Base-by-base conservation (phyloP, 2,329 filamentous ascomycete genomes). In the Neofusicoccum ribis region DNA sequence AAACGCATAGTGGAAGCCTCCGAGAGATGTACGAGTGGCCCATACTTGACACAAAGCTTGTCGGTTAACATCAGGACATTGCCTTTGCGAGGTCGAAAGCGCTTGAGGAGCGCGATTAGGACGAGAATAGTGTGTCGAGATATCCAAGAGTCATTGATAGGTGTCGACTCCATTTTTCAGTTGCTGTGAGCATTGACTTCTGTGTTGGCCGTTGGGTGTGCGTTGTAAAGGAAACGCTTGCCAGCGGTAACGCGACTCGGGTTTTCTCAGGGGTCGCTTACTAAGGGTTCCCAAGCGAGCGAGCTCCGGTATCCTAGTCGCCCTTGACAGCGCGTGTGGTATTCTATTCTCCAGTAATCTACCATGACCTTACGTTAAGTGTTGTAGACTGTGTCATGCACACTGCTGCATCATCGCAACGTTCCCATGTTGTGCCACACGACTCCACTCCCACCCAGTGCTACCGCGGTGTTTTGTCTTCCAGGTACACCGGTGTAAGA, bases 1-100 rank as follows among this genome's bases (percentile, higher is more conserved):
- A 77, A 82, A 27, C 73, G 67, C 73, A 84, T 79, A 2, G 80
- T 71, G 44, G 71, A 70, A 34, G 76, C 80, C 70, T 82, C 79
- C 6, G 76, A 70, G 7, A 82, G 71, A 47, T 74, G 72, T 9
- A 71, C 68, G 49, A 58, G 68, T 36, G 61, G 64, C 11, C 72
- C 77, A 15, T 71, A 71, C 68, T 80, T 81, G 68, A 81, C 72
- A 64, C 51, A 64, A 27, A 64, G 6, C 1, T 64, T 37, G 43
- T 8, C 17, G 43, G 62, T 20, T 1, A 64, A 20, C 52, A 64
- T 64, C 15, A 64, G 51, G 34, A 64, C 43, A 17, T 41, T 12
- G 39, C 62, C 43, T 8, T 50, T 11, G 14, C 46, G 62, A 12
- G 50, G 62, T 11, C 62, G 51, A 23, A 56, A 31, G 14, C 43